These are phyloP conservation scores for Fistulifera solaris DNA, from an alignment of 108 stramenopile species.

Conservation along the genomic window DNA sequence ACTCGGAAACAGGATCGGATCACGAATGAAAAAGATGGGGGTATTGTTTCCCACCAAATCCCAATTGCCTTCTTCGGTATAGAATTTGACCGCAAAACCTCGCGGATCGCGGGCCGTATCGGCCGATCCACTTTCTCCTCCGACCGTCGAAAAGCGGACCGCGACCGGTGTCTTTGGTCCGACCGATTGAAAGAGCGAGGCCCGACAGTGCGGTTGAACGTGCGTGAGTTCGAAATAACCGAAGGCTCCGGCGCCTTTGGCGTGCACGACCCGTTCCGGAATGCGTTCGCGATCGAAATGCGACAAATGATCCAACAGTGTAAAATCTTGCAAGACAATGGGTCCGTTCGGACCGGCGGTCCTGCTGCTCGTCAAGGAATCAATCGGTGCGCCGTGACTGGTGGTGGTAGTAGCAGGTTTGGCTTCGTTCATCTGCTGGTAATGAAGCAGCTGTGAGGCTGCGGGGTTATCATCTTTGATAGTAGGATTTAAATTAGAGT, in stretches of 20 bases:
- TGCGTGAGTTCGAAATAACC: conserved; percentile 55
- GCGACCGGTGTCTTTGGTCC: conserved; percentile 49
- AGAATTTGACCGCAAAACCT: conserved; percentile 65
- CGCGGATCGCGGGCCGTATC: conserved; percentile 61
- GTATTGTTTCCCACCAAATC: conserved; percentile 69
- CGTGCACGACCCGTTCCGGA: conserved; percentile 66
- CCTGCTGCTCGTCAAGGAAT: conserved; percentile 18
- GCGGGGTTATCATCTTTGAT: too few relatives aligned
- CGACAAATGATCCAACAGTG: conserved; percentile 45
- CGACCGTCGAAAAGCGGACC: conserved; percentile 57
- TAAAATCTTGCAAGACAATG: conserved; percentile 46
- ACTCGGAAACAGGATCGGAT: conserved; percentile 56
- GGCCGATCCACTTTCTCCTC: conserved; percentile 48
- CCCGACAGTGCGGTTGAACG: conserved; percentile 19
- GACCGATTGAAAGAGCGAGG: conserved; percentile 39
- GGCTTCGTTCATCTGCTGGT: too few relatives aligned
- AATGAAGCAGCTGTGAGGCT: too few relatives aligned
- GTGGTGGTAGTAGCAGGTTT: not conserved
- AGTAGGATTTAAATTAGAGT: too few relatives aligned
- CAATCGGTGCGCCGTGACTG: conserved; percentile 17
- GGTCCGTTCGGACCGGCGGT: conserved; percentile 28
- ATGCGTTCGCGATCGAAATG: conserved; percentile 67
- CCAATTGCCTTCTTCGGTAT: conserved; percentile 66
- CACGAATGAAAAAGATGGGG: conserved; percentile 66
- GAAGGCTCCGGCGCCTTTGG: conserved; percentile 59